Conservation (phyloP, 768 basidiomycete genomes). For the Daedalea quercina region DNA sequence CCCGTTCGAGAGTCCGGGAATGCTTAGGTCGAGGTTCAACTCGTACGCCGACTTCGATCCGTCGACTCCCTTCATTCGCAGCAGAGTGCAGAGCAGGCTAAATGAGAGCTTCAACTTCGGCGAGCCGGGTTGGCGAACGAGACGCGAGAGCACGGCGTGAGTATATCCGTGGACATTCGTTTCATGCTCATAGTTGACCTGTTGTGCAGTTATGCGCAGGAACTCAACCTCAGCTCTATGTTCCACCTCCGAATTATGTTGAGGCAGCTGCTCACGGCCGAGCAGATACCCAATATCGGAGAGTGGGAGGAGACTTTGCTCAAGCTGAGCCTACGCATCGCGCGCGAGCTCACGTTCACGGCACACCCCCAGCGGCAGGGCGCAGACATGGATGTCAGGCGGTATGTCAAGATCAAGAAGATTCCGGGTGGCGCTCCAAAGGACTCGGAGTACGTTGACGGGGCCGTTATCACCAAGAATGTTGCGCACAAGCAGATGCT, state of each 20-base stretch:
- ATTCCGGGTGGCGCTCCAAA: conserved; percentile 88
- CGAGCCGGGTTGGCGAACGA: conserved; percentile 80
- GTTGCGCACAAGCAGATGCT: conserved; percentile 96
- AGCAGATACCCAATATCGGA: conserved; percentile 70
- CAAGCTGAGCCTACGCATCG: conserved; percentile 77
- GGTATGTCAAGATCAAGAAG: conserved; percentile 98
- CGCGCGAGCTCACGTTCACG: conserved; percentile 79
- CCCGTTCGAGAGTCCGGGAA: conserved; percentile 49
- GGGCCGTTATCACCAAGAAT: conserved; percentile 96
- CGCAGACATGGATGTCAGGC: conserved; percentile 90
- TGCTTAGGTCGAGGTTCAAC: conserved; percentile 56
- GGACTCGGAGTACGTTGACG: conserved; percentile 96
- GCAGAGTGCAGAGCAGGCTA: conserved; percentile 75
- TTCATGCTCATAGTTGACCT: neutral
- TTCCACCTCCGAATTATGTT: conserved; percentile 87
- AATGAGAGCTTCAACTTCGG: conserved; percentile 41
- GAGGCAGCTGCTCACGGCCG: conserved; percentile 80
- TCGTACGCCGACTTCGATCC: conserved; percentile 70
- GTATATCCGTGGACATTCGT: conserved; percentile 21
- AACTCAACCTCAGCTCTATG: conserved; percentile 83
- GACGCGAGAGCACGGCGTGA: conserved; percentile 87
- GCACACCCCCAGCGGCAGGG: conserved; percentile 66
- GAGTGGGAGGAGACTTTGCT: conserved; percentile 89
- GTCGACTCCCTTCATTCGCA: conserved; percentile 75
- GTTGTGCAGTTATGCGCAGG: conserved; percentile 62